Evolutionary conservation across 2,329 filamentous ascomycete species (phyloP), one percentile per base, ranked within the genome.

Genomic region (Trichoderma hamatum): DNA sequence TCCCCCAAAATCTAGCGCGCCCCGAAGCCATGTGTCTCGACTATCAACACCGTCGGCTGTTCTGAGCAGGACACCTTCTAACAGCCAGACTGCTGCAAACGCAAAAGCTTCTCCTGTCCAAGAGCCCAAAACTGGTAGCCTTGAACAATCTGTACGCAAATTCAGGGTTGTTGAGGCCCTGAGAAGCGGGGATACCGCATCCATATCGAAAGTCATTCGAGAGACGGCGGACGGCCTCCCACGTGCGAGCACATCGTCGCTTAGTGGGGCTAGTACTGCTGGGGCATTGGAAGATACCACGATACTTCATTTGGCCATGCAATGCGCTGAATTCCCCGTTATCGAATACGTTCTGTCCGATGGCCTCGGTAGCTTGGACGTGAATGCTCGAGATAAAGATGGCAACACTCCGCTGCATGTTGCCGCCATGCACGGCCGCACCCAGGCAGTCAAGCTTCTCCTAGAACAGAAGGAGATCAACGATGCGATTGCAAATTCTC

Each of bases 151-250:
- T 0, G 93, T 99, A 65, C 89, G 92, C 77, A 94, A 97, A 73
- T 99, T 99, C 80, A 90, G 94, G 73, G 89, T 97, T 58, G 97
- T 98, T 77, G 96, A 98, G 82, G 92, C 94, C 52, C 84, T 99
- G 72, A 89, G 95, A 72, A 96, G 88, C 78, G 96, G 96, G 66
- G 95, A 99, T 78, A 97, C 93, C 0, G 90, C 90, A 16, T 92
- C 92, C 46, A 97, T 99, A 74, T 93, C 92, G 34, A 95, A 91
- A 78, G 92, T 92, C 1, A 92, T 97, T 72, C 86, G 90, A 70
- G 91, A 94, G 70, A 87, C 86, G 51, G 80, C 83, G 70, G 83
- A 88, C 65, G 80, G 80, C 70, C 82, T 82, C 59, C 79, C 84
- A 61, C 82, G 88, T 79, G 81, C 80, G 73, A 91, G 85, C 84